Conservation (phyloP, 1,284 basidiomycete species). For the Heterobasidion occidentale region DNA sequence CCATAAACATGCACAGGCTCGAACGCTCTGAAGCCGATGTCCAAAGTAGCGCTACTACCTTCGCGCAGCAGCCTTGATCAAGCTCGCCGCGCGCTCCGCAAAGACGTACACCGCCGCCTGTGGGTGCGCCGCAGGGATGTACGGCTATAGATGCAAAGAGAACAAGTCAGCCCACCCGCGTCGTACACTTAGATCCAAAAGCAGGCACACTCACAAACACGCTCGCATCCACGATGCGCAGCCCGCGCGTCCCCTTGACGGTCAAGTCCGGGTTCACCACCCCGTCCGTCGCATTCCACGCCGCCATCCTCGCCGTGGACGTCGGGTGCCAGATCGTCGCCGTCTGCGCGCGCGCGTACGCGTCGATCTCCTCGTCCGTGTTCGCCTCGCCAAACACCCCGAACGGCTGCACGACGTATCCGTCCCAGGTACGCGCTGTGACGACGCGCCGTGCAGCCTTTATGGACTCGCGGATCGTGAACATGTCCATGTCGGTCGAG, state of each 20-base stretch:
- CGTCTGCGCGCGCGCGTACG: constrained; percentile 2
- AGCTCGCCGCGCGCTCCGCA: constrained; percentile 26
- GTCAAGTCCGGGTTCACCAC: constrained; percentile 20
- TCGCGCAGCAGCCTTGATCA: neutral
- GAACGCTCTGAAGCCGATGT: too few relatives aligned
- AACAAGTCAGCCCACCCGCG: neutral
- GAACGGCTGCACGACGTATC: constrained; percentile 4
- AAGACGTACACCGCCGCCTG: constrained; percentile 28
- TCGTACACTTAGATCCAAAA: too few relatives aligned
- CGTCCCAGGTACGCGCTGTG: constrained; percentile 3
- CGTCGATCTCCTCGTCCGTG: constrained; percentile 11
- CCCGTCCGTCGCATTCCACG: constrained; percentile 4
- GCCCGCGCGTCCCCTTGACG: constrained; percentile 16
- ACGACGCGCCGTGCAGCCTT: constrained; percentile 6
- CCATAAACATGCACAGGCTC: too few relatives aligned
- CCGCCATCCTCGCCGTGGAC: constrained; percentile 19
- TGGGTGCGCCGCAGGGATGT: constrained; percentile 22
- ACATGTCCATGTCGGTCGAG: constrained; percentile 5
- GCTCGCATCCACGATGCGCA: constrained; percentile 21
- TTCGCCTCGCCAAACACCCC: constrained; percentile 1
- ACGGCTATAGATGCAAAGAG: constrained; percentile 11
- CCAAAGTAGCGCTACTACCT: too few relatives aligned
- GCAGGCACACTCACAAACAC: constrained; percentile 14
- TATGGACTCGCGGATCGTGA: constrained; percentile 1
- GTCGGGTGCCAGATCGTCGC: constrained; percentile 16